Evolutionary conservation across 306 rosid genomes (phyloP), one percentile per base, ranked within the genome.

Genomic region (Glycyrrhiza uralensis): DNA sequence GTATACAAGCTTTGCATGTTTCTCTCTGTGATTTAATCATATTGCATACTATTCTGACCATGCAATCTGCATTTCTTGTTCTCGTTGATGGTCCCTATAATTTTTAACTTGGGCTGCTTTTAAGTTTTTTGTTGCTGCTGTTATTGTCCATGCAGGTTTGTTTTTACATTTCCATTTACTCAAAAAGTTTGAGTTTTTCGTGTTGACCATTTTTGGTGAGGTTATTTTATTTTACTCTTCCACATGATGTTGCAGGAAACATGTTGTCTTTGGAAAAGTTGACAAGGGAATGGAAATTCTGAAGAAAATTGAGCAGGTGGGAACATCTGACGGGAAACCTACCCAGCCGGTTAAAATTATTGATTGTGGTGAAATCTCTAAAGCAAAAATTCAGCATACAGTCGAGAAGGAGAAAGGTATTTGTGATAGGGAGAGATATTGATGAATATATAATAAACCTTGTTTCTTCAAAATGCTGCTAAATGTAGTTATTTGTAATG

Each of bases 221-320:
- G 6, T 22, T 45, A n/a, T 39, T 69, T 65, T 2, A 68, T 44
- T 41, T 32, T 54, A 56, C 50, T 46, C 39, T 18, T 32, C 54
- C 49, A 47, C 74, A 17, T 23, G 61, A 61, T 81, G 61, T 80
- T 33, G 73, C 84, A 95, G 99, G 87, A 95, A 91, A 79, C 99
- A 95, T 71, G 97, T 95, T 56, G 96, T 95, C 67, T 95, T 95
- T 74, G 99, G 97, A 66, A 95, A 86, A 76, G 96, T 91, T 73
- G 84, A 84, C 55, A 56, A 80, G 72, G 99, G 99, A 62, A 64
- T 91, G 71, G 87, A 95, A 36, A 59, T 87, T 68, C 63, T 95
- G 81, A 84, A 91, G 84, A 89, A 86, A 86, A 86, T 91, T 51
- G 99, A 95, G 87, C 88, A 52, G 77, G 64, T 51, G 60, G 99